Evolutionary conservation across 2,329 filamentous ascomycete genomes (phyloP), one percentile per base, ranked within the genome.

Genomic region (Pseudocercospora macadamiae): DNA sequence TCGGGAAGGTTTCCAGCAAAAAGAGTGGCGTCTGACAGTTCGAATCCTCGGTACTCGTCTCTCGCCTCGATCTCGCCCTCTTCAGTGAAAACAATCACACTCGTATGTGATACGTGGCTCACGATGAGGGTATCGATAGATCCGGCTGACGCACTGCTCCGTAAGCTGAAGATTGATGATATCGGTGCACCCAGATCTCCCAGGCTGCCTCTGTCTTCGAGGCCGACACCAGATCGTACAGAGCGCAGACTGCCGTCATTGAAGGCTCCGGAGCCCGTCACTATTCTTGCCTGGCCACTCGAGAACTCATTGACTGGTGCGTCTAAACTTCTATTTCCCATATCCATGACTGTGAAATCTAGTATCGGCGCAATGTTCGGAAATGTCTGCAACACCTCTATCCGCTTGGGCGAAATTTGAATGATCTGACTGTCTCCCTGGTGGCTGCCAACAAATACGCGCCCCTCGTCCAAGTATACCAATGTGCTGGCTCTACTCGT

Each of bases 261-360:
- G 71, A 91, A 95, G 0, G 90, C 92, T 25, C 95, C 95, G 55
- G 93, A 97, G 0, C 92, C 93, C 2, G 93, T 93, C 9, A 99
- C 91, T 61, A 99, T 90, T 36, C 93, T 86, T 45, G 95, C 93
- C 75, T 99, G 93, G 0, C 95, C 95, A 0, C 93, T 96, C 0
- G 93, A 96, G 70, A 96, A 99, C 62, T 95, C 90, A 68, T 95
- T 96, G 2, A 88, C 89, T 16, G 91, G 87, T 7, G 82, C 86
- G 63, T 95, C 89, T 19, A 88, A 88, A 60, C 90, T 88, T 56
- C 91, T 83, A 66, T 91, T 93, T 0, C 93, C 93, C 82, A 97
- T 89, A 70, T 97, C 95, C 91, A 97, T 96, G 14, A 99, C 86
- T 1, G 90, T 88, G 67, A 99, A 97, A 72, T 99, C 95, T 36